Percentiles rank a stretch among this genome's conserved stretches.
Evolutionary conservation across 2,329 filamentous ascomycete species (phyloP).

Genomic region (Colletotrichum theobromicola): DNA sequence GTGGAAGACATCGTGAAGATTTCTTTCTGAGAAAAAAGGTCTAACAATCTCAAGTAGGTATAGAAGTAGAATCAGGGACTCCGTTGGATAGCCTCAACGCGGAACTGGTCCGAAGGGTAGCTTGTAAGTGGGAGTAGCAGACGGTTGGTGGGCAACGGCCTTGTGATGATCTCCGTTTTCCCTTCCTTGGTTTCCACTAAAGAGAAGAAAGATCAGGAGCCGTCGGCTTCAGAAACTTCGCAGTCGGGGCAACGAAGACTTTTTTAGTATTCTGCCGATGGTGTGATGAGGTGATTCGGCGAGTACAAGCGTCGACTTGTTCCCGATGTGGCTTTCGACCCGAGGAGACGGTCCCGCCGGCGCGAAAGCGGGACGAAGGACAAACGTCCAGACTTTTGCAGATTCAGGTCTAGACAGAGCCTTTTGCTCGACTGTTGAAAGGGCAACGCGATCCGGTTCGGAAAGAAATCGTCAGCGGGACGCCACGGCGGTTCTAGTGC

Average conservation of each 20-base stretch:
- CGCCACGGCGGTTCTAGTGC: neutral
- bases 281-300: neutral
- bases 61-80: neutral
- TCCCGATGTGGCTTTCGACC: neutral
- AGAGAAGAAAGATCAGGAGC: neutral
- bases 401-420: neutral
- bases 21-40: neutral
- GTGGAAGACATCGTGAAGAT: neutral
- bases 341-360: neutral
- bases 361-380: neutral
- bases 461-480: neutral
- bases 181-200: neutral
- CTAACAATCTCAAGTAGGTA: neutral
- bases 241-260: neutral
- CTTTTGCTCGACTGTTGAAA: neutral
- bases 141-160: neutral
- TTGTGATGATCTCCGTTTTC: neutral
- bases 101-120: neutral
- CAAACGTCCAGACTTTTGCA: neutral
- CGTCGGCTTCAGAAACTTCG: neutral
- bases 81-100: neutral
- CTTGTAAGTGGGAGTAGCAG: neutral
- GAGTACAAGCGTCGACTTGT: neutral
- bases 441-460: neutral
- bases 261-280: neutral